Evolutionary conservation across 371 early-diverging fungal genomes (phyloP).

Genomic region (Homolaphlyctis polyrhiza): DNA sequence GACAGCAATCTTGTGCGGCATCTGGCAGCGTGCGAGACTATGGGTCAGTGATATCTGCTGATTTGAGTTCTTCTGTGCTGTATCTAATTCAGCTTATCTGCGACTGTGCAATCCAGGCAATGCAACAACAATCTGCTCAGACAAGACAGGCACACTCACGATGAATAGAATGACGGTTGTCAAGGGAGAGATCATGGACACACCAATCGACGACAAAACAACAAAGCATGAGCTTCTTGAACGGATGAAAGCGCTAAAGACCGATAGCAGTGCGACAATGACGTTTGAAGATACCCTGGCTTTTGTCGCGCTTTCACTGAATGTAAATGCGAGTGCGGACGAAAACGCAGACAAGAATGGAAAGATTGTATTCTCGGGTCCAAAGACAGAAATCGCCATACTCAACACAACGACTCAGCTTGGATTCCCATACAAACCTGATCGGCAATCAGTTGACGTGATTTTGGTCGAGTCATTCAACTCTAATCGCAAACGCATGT

Average conservation of each 20-base stretch:
- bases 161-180: constrained; percentile 86
- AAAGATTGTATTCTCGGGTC: constrained; percentile 69
- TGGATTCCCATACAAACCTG: constrained; percentile 36
- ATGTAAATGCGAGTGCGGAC: constrained; percentile 84
- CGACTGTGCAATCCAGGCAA: no score
- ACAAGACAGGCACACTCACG: constrained; percentile 95
- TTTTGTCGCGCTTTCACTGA: constrained; percentile 18
- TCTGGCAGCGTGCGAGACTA: constrained; percentile 92
- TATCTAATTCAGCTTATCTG: constrained; percentile 56
- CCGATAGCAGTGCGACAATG: constrained; percentile 22
- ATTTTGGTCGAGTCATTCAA: constrained; percentile 72
- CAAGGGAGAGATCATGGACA: neutral
- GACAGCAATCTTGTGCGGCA: constrained; percentile 81
- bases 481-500: constrained; percentile 81
- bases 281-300: constrained; percentile 6
- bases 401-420: constrained; percentile 58
- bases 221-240: neutral
- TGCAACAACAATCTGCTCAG: constrained; percentile 90
- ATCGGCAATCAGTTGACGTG: constrained; percentile 42
- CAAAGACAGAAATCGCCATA: constrained; percentile 80
- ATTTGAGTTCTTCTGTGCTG: constrained; percentile 1
- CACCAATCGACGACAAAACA: neutral
- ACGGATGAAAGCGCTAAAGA: neutral
- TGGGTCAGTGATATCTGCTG: no score
- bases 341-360: constrained; percentile 62